Base-by-base conservation (phyloP, 2,329 filamentous ascomycete species). In the Pleomassaria siparia region DNA sequence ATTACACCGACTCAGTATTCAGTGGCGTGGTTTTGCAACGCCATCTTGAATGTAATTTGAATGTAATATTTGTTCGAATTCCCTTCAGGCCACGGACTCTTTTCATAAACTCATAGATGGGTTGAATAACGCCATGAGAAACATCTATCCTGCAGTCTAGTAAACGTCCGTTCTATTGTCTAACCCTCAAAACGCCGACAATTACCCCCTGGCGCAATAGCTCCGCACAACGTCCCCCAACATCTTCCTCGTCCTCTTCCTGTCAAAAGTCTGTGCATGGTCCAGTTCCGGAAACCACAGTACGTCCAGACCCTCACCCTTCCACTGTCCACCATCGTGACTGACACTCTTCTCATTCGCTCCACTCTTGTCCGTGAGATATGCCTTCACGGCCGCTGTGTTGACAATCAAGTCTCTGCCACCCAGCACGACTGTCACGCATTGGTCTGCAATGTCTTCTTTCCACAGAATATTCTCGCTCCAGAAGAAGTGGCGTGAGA, bases 401-500 rank as follows among this genome's bases (percentile, higher is more conserved):
- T 85, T 74, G 12, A 86, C 80, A 52, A 87, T 86, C 41, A 86
- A 66, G 68, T 87, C 84, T 46, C 73, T 72, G 16, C 77, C 80
- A 10, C 78, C 74, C 26, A 87, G 71, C 47, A 73, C 77, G 0
- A 85, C 81, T 0, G 79, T 81, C 18, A 81, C 76, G 15, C 57
- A 40, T 50, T 70, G 62, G 57, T 63, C 41, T 44, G 62, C 52
- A 40, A 87, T 66, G 53, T 86, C 82, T 46, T 86, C 81, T 51
- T 80, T 81, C 84, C 85, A 88, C 11, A 86, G 67, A 41, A 85
- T 80, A 54, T 84, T 86, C 55, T 87, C 78, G 35, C 75, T 76
- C 85, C 85, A 88, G 66, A 86, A 86, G 70, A 88, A 87, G 57
- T 82, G 77, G 8, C 84, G 72, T 0, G 77, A 79, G 2, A 88